phyloP scores from a whole-genome alignment of 2,329 filamentous ascomycete species.

The Chaetothyriales sp. region DNA sequence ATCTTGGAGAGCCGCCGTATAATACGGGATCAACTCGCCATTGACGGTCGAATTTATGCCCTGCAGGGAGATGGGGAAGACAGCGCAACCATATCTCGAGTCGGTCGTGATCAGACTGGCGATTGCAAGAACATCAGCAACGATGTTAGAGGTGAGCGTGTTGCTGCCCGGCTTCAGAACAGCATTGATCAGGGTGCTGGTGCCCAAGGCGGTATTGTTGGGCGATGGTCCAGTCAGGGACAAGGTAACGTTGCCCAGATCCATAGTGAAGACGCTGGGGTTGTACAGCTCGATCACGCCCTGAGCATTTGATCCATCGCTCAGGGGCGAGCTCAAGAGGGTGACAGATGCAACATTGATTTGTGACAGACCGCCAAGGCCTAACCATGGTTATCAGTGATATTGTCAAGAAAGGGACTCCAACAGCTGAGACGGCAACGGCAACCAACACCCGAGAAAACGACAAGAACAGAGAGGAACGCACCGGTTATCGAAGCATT shows the following conservation, averaged over 20 bases:
- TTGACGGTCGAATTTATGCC: slow-evolving; percentile 35
- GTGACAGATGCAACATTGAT: slow-evolving; percentile 36
- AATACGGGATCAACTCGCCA: slow-evolving; percentile 39
- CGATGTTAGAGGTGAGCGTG: slow-evolving; percentile 34
- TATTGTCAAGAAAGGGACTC: background rate
- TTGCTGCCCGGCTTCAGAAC: slow-evolving; percentile 41
- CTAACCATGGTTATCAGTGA: slow-evolving; percentile 22
- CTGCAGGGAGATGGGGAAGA: slow-evolving; percentile 36
- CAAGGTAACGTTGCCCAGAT: slow-evolving; percentile 44
- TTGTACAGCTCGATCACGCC: slow-evolving; percentile 44
- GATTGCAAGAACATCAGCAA: slow-evolving; percentile 30
- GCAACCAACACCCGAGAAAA: background rate
- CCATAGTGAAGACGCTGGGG: slow-evolving; percentile 41
- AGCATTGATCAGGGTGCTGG: slow-evolving; percentile 35
- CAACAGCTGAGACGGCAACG: background rate
- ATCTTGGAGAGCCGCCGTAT: slow-evolving; percentile 34
- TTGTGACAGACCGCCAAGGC: slow-evolving; percentile 41
- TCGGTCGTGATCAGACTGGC: slow-evolving; percentile 17
- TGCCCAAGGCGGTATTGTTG: slow-evolving; percentile 34
- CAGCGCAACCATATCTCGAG: slow-evolving; percentile 20
- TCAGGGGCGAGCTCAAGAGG: slow-evolving; percentile 26
- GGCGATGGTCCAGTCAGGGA: slow-evolving; percentile 28
- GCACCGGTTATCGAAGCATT: slow-evolving; percentile 42
- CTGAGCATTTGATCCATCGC: slow-evolving; percentile 38
- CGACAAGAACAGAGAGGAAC: slow-evolving; percentile 2